Evolutionary conservation across 2,329 filamentous ascomycete genomes (phyloP).

Genomic region (Huntiella savannae): DNA sequence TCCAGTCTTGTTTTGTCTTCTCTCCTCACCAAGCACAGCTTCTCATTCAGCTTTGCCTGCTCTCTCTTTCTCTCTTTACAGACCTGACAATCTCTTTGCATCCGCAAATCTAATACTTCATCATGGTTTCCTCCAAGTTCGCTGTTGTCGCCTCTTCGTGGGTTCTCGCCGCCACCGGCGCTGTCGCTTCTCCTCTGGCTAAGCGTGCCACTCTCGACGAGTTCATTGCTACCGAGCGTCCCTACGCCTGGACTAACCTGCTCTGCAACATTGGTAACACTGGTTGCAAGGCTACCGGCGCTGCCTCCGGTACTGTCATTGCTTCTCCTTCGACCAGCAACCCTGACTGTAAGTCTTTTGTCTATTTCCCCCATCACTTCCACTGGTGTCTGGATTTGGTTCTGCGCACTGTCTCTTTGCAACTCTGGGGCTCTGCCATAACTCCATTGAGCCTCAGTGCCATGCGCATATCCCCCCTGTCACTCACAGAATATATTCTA

Average conservation of each 20-base stretch:
- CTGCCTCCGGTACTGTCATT: slow-evolving; percentile 32
- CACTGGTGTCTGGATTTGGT: neutral
- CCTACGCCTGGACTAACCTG: slow-evolving; percentile 31
- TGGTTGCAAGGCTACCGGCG: slow-evolving; percentile 30
- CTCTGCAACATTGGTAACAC: slow-evolving; percentile 40
- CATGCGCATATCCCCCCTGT: too few species aligned
- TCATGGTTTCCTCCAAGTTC: slow-evolving; percentile 10
- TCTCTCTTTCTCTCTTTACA: slow-evolving; percentile 1
- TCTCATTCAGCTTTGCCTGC: slow-evolving; percentile 8
- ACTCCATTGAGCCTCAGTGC: too few species aligned
- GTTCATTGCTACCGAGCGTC: slow-evolving; percentile 32
- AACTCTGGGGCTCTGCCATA: slow-evolving; percentile 4
- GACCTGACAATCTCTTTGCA: slow-evolving; percentile 2
- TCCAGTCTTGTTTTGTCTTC: slow-evolving; percentile 4
- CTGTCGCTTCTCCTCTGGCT: slow-evolving; percentile 6
- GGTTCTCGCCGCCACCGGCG: slow-evolving; percentile 10
- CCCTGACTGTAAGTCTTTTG: slow-evolving; percentile 32
- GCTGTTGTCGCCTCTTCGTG: slow-evolving; percentile 8
- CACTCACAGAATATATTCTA: too few species aligned
- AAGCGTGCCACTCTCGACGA: slow-evolving; percentile 21
- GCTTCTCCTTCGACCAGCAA: slow-evolving; percentile 34
- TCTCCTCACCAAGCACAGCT: slow-evolving; percentile 10
- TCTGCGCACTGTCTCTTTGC: neutral
- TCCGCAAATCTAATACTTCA: neutral
- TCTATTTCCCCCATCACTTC: neutral